These are phyloP conservation scores for Fusarium irregulare DNA, from an alignment of 2,329 filamentous ascomycete species.

Conservation along the genomic window DNA sequence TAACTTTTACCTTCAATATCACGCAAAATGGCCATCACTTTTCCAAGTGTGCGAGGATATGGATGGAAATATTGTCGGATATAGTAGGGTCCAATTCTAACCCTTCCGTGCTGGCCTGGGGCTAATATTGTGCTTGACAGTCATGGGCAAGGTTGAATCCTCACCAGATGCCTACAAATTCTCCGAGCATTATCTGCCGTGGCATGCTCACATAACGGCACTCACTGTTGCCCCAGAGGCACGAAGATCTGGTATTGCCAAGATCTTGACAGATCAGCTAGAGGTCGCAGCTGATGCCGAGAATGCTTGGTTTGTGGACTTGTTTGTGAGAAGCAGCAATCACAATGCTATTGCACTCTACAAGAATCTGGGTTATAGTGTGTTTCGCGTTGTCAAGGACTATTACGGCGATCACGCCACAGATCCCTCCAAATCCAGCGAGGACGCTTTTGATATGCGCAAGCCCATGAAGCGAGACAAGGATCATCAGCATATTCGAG, in stretches of 20 bases:
- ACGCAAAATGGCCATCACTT: slow-evolving; percentile 93
- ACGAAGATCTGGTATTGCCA: slow-evolving; percentile 87
- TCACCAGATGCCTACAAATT: slow-evolving; percentile 79
- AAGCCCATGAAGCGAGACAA: slow-evolving; percentile 88
- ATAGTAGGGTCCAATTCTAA: slow-evolving; percentile 71
- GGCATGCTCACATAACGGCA: slow-evolving; percentile 98
- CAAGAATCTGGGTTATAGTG: slow-evolving; percentile 88
- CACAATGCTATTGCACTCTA: slow-evolving; percentile 89
- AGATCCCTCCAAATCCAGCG: slow-evolving; percentile 70
- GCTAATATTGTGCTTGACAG: slow-evolving; percentile 64
- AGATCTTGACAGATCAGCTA: slow-evolving; percentile 81
- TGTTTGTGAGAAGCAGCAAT: slow-evolving; percentile 93
- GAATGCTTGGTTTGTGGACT: slow-evolving; percentile 92
- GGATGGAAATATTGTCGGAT: slow-evolving; percentile 90
- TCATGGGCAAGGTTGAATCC: slow-evolving; percentile 96
- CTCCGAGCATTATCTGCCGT: slow-evolving; percentile 95
- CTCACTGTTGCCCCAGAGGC: slow-evolving; percentile 90
- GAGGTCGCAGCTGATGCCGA: slow-evolving; percentile 85
- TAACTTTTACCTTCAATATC: slow-evolving; percentile 94
- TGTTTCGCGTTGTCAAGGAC: slow-evolving; percentile 87
- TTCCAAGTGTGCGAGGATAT: slow-evolving; percentile 92
- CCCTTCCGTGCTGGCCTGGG: slow-evolving; percentile 2
- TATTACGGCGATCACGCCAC: slow-evolving; percentile 91
- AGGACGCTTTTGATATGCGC: slow-evolving; percentile 97
- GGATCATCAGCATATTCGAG: slow-evolving; percentile 78